Evolutionary conservation across 208 protist genomes (phyloP).

Genomic region (Trypanosoma cruzi): DNA sequence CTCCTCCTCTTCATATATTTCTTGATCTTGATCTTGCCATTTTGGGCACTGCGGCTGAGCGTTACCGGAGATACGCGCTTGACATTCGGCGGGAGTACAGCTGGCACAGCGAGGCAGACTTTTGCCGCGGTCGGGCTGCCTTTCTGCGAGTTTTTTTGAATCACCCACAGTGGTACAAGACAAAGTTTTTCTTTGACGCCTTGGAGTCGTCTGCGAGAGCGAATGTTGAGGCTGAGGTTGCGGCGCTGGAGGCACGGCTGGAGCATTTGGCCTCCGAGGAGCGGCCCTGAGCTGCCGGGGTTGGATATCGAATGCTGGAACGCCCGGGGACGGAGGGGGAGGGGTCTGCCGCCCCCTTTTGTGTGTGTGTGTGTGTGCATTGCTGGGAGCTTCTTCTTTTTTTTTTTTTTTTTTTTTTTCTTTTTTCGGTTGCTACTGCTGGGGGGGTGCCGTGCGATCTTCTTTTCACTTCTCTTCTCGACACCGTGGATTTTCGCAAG

Average conservation of each 20-base stretch:
- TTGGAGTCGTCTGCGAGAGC: slow-evolving; percentile 52
- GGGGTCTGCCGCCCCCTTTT: background rate
- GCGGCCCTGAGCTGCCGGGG: background rate
- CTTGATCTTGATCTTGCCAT: slow-evolving; percentile 79
- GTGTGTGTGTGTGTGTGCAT: background rate
- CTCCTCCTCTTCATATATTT: slow-evolving; percentile 42
- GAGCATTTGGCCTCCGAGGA: background rate
- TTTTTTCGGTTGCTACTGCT: background rate
- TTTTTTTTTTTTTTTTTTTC: background rate
- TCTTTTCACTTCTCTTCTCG: background rate
- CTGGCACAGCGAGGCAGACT: slow-evolving; percentile 42
- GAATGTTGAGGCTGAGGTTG: slow-evolving; percentile 48
- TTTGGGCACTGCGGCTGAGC: slow-evolving; percentile 39
- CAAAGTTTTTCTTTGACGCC: slow-evolving; percentile 61
- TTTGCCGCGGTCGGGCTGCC: slow-evolving; percentile 42
- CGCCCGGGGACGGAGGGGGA: no score
- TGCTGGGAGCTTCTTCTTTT: background rate
- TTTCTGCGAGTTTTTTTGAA: slow-evolving; percentile 54
- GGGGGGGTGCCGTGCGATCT: no score
- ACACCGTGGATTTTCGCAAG: background rate
- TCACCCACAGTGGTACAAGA: slow-evolving; percentile 70
- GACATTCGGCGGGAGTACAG: slow-evolving; percentile 66
- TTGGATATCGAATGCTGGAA: no score
- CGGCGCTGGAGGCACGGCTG: slow-evolving; percentile 25
- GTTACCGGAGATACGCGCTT: slow-evolving; percentile 44